phyloP scores from a whole-genome alignment of 768 basidiomycete genomes.

The Basidioascus undulatus region DNA sequence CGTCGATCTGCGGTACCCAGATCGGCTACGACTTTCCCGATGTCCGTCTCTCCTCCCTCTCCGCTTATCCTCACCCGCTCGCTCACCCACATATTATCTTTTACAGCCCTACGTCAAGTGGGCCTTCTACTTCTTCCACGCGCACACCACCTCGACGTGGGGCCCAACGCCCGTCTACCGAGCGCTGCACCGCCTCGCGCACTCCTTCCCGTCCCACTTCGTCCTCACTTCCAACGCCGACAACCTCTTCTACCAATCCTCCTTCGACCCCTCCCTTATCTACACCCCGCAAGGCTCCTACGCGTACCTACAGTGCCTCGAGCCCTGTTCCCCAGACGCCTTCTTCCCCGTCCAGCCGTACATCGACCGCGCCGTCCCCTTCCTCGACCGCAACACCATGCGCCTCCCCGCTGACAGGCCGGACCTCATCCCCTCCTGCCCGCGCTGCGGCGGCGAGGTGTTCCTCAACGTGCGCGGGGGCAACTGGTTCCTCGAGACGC shows the following conservation, averaged over 20 bases:
- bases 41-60: background rate
- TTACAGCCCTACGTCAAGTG: background rate
- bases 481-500: background rate
- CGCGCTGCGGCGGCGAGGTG: background rate
- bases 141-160: background rate
- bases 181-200: background rate
- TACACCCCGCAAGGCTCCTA: background rate
- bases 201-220: background rate
- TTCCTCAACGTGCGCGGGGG: conserved; percentile 1
- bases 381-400: background rate
- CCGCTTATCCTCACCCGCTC: background rate
- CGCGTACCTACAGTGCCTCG: background rate
- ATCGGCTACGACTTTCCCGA: conserved; percentile 1
- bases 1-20: too few relatives aligned
- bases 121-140: conserved; percentile 1
- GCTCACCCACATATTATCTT: too few relatives aligned
- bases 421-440: background rate
- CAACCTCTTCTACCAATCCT: background rate
- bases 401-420: background rate
- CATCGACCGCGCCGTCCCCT: background rate
- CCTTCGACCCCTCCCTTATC: background rate
- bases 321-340: background rate
- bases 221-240: conserved; percentile 3
- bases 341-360: background rate
- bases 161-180: background rate